A percentile compares a stretch with the other conserved stretches of the same genome.
Conservation (phyloP, 306 rosid genomes). For the Carpinus viminea region DNA sequence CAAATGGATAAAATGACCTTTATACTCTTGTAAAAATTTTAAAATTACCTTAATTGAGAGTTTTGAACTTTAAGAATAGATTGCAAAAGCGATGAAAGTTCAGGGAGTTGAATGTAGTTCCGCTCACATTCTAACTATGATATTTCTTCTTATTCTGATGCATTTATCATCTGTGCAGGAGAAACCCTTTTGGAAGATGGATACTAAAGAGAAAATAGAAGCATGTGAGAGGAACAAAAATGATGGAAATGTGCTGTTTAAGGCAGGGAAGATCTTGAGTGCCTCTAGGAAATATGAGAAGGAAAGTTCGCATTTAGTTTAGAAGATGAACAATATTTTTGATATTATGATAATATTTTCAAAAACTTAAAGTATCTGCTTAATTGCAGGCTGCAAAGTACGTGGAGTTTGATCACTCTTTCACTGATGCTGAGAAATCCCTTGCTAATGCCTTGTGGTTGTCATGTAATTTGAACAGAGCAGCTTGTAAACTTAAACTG, state of each 20-base stretch:
- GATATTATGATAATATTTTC: too few relatives aligned
- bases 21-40: too few relatives aligned
- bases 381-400: conserved; percentile 49
- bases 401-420: conserved; percentile 59
- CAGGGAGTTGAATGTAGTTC: too few relatives aligned
- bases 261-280: conserved; percentile 44
- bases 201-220: conserved; percentile 55
- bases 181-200: conserved; percentile 69
- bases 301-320: conserved; percentile 25
- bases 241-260: conserved; percentile 57
- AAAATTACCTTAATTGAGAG: too few relatives aligned
- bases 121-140: too few relatives aligned
- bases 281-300: conserved; percentile 61
- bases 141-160: neutral
- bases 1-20: too few relatives aligned
- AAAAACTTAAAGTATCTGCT: neutral
- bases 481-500: conserved; percentile 62
- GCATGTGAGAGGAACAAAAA: conserved; percentile 59
- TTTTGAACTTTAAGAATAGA: too few relatives aligned
- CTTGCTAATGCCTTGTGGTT: conserved; percentile 39
- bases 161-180: conserved; percentile 41
- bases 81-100: too few relatives aligned
- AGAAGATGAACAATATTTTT: neutral
- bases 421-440: conserved; percentile 47
- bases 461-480: conserved; percentile 60